Evolutionary conservation across 169 alveolate genomes (phyloP).

Genomic region (Plasmodium coatneyi): DNA sequence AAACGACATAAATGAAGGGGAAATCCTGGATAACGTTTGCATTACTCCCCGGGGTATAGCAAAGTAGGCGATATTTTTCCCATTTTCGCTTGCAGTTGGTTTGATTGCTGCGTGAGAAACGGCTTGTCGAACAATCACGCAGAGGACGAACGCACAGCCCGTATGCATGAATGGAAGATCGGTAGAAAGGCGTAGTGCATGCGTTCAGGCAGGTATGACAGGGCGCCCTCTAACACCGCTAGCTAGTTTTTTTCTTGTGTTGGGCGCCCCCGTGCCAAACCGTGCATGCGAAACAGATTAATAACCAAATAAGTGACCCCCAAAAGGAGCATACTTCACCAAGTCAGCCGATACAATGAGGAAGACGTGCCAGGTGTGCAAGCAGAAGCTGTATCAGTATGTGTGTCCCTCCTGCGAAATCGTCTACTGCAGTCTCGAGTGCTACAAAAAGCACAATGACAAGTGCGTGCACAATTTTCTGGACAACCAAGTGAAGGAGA

Average conservation of each 20-base stretch:
- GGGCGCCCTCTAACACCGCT: too few species aligned
- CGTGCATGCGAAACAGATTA: background rate
- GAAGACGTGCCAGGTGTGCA: conserved; percentile 72
- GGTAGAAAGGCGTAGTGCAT: background rate
- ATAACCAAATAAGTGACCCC: background rate
- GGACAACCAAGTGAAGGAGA: conserved; percentile 57
- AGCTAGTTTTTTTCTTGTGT: background rate
- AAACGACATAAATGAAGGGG: background rate
- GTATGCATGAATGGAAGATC: background rate
- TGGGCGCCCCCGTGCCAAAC: background rate
- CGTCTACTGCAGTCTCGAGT: conserved; percentile 66
- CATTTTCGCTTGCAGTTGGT: background rate
- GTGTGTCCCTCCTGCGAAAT: conserved; percentile 76
- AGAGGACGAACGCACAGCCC: background rate
- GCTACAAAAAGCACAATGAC: conserved; percentile 47
- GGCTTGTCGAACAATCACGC: background rate
- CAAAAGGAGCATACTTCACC: background rate
- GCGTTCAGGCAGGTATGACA: background rate
- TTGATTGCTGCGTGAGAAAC: background rate
- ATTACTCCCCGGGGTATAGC: background rate
- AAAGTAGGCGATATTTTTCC: background rate
- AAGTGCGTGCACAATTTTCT: conserved; percentile 42
- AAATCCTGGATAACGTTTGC: background rate
- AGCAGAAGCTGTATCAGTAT: conserved; percentile 43
- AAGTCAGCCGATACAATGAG: background rate